A percentile compares a stretch with the other conserved stretches of the same genome.
Evolutionary conservation across 192 early-diverging fungal genomes (phyloP).

Genomic region (Globomyces pollinis-pini): DNA sequence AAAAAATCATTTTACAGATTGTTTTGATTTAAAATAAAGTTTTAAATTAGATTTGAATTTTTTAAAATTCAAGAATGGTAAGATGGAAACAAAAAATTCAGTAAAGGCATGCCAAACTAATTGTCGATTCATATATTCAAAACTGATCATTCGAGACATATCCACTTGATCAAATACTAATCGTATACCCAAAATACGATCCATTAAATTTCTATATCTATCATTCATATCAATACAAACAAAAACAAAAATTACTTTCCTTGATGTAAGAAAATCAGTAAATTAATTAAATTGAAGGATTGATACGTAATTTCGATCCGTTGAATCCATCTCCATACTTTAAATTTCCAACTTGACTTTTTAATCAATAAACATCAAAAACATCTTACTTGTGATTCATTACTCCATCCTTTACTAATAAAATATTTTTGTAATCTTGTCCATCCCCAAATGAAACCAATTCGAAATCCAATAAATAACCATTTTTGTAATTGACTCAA

Average conservation of each 20-base stretch:
- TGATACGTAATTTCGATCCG: conserved; percentile 50
- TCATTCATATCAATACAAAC: no score
- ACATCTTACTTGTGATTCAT: no score
- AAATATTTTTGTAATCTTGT: neutral
- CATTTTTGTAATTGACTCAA: neutral
- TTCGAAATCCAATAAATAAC: neutral
- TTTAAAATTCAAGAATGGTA: conserved; percentile 9
- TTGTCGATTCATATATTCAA: conserved; percentile 90
- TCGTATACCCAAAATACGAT: conserved; percentile 73
- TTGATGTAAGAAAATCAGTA: conserved; percentile 73
- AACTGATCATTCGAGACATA: conserved; percentile 69
- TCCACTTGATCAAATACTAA: conserved; percentile 73
- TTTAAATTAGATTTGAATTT: conserved; percentile 8
- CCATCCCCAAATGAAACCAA: conserved; percentile 3
- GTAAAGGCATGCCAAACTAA: conserved; percentile 88
- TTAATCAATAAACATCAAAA: no score
- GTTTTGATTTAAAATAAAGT: neutral
- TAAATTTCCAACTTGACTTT: conserved; percentile 10
- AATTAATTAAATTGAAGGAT: conserved; percentile 64
- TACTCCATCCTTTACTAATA: neutral
- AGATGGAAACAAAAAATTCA: conserved; percentile 37
- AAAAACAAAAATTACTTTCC: conserved; percentile 54
- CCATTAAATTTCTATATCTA: conserved; percentile 21
- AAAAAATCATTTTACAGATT: conserved; percentile 32
- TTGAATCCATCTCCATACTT: conserved; percentile 22